Evolutionary conservation across 805 yeast genomes (phyloP).

Genomic region (Yamadazyma sp.): DNA sequence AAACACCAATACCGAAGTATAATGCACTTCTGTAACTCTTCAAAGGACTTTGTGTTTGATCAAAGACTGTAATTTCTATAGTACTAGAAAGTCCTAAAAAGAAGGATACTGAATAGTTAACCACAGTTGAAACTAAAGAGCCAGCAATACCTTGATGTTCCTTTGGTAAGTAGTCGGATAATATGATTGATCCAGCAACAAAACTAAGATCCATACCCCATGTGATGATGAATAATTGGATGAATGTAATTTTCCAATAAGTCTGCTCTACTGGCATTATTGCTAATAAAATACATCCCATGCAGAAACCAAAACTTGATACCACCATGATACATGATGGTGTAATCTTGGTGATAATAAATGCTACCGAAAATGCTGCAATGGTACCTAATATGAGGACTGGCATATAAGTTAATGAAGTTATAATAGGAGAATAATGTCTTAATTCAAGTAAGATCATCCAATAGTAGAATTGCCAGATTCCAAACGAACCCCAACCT

Average conservation of each 20-base stretch:
- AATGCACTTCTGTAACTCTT: slow-evolving; percentile 55
- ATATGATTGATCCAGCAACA: slow-evolving; percentile 67
- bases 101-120: slow-evolving; percentile 70
- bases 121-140: slow-evolving; percentile 64
- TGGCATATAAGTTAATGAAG: slow-evolving; percentile 41
- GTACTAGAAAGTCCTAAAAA: slow-evolving; percentile 71
- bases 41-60: slow-evolving; percentile 16
- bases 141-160: slow-evolving; percentile 79
- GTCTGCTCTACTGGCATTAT: slow-evolving; percentile 57
- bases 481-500: slow-evolving; percentile 80
- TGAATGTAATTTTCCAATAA: slow-evolving; percentile 57
- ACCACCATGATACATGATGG: slow-evolving; percentile 50
- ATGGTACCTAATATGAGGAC: slow-evolving; percentile 51
- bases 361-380: slow-evolving; percentile 54
- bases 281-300: slow-evolving; percentile 53
- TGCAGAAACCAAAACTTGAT: slow-evolving; percentile 52
- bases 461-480: slow-evolving; percentile 67
- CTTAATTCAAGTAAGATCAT: slow-evolving; percentile 49
- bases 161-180: slow-evolving; percentile 57
- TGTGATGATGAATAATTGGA: slow-evolving; percentile 52
- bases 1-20: slow-evolving; percentile 61
- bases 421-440: slow-evolving; percentile 33
- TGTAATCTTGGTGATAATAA: slow-evolving; percentile 42
- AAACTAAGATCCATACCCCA: slow-evolving; percentile 81
- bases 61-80: slow-evolving; percentile 41